Percentiles rank a stretch among this genome's conserved stretches.
Conservation (phyloP, 495 filamentous ascomycete genomes). For the Neurospora tetraspora region DNA sequence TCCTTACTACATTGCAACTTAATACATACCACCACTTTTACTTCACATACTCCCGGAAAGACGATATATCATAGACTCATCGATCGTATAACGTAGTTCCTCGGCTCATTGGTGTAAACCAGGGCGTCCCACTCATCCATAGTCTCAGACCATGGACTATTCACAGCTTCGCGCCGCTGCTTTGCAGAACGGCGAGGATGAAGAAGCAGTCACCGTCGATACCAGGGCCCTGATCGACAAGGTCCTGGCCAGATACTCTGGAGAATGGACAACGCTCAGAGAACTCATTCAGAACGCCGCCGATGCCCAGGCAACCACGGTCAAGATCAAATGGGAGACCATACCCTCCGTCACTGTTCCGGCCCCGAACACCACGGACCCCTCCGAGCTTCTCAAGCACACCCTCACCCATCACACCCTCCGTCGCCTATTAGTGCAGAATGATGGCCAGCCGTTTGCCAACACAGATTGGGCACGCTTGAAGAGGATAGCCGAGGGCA, state of each 20-base stretch:
- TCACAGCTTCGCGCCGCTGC: slow-evolving; percentile 76
- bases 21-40: neutral
- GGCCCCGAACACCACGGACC: slow-evolving; percentile 54
- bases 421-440: slow-evolving; percentile 72
- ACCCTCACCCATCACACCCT: slow-evolving; percentile 74
- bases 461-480: slow-evolving; percentile 85
- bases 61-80: neutral
- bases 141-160: slow-evolving; percentile 50
- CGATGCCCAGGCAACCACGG: slow-evolving; percentile 82
- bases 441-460: slow-evolving; percentile 77
- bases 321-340: slow-evolving; percentile 85
- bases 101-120: neutral
- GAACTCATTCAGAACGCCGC: slow-evolving; percentile 98
- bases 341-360: slow-evolving; percentile 68
- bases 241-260: slow-evolving; percentile 87
- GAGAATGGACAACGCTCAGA: slow-evolving; percentile 78
- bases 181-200: slow-evolving; percentile 73
- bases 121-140: neutral
- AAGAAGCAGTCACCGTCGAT: slow-evolving; percentile 98
- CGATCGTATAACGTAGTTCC: neutral
- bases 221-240: slow-evolving; percentile 96
- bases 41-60: neutral
- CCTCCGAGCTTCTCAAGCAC: slow-evolving; percentile 67
- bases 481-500: slow-evolving; percentile 96
- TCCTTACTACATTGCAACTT: too few species aligned